Evolutionary conservation across 805 yeast genomes (phyloP), one percentile per base, ranked within the genome.

Genomic region (Candida montana): DNA sequence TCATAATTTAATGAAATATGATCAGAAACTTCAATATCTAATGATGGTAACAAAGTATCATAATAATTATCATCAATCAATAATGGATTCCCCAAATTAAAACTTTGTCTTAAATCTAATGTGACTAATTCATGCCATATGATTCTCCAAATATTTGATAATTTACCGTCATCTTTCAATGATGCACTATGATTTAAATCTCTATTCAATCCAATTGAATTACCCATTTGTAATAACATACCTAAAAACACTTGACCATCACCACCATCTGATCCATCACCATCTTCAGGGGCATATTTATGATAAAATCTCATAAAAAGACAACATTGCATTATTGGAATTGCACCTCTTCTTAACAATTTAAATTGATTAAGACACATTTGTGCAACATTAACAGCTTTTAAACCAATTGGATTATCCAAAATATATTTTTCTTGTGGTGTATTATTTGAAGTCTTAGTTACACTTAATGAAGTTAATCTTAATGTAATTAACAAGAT

Each of bases 251-350:
- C 72, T 50, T 72, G 79, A 2, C 79, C 69, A 37, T 75, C 77
- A 33, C 79, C 81, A 42, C 77, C 81, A 51, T 76, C 83, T 6
- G 66, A 63, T 9, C 76, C 74, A 53, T 75, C 79, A 18, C 74
- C 74, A 46, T 74, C 79, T 46, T 79, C 82, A 1, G 84, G 82
- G 10, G 83, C 74, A 46, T 69, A 67, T 45, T 65, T 70, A 48
- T 68, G 71, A 60, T 79, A 81, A 33, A 71, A 57, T 45, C 76
- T 67, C 62, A 75, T 67, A 45, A 72, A 62, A 39, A 77, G 43
- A 7, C 79, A 72, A 46, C 79, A 73, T 53, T 79, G 83, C 44
- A 79, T 60, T 17, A 79, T 65, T 0, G 72, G 67, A 21, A 80
- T 49, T 16, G 77, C 72, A 29, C 75, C 68, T 44, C 70, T 61